Evolutionary conservation across 306 rosid species (phyloP).

Genomic region (Medicago arabica): DNA sequence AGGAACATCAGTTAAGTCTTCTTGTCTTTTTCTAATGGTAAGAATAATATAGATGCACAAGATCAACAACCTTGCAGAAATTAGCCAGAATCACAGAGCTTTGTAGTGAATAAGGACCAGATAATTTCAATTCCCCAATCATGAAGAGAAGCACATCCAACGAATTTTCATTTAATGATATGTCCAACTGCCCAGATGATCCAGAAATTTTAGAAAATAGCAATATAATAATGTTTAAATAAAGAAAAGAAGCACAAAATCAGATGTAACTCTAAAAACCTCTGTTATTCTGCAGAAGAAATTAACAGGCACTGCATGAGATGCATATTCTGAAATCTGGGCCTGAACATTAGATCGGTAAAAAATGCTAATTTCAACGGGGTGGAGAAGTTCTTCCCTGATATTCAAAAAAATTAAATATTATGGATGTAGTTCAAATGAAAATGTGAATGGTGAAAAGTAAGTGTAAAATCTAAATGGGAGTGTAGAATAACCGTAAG

Average conservation of each 20-base stretch:
- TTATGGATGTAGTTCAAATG: conserved; percentile 26
- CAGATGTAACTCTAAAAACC: conserved; percentile 60
- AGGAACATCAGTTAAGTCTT: conserved; percentile 36
- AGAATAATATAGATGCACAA: conserved; percentile 28
- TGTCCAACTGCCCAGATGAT: conserved; percentile 62
- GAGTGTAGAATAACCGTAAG: conserved; percentile 61
- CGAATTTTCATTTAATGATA: conserved; percentile 78
- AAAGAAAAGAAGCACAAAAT: conserved; percentile 37
- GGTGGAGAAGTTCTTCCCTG: conserved; percentile 81
- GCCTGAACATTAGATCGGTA: conserved; percentile 63
- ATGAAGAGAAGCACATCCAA: conserved; percentile 86
- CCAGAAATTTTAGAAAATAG: conserved; percentile 42
- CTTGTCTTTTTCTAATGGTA: conserved; percentile 26
- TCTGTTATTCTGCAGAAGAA: conserved; percentile 71
- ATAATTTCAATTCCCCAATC: conserved; percentile 71
- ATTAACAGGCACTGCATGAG: conserved; percentile 69
- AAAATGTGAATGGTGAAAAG: conserved; percentile 23
- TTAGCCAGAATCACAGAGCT: conserved; percentile 69
- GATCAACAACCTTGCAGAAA: conserved; percentile 79
- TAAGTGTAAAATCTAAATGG: conserved; percentile 34
- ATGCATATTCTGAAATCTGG: conserved; percentile 54
- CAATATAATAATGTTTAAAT: conserved; percentile 23
- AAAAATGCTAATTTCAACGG: conserved; percentile 69
- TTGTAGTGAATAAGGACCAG: conserved; percentile 86
- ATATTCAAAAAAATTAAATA: conserved; percentile 28